phyloP scores from a whole-genome alignment of 768 basidiomycete species.

The Asterophora parasitica region DNA sequence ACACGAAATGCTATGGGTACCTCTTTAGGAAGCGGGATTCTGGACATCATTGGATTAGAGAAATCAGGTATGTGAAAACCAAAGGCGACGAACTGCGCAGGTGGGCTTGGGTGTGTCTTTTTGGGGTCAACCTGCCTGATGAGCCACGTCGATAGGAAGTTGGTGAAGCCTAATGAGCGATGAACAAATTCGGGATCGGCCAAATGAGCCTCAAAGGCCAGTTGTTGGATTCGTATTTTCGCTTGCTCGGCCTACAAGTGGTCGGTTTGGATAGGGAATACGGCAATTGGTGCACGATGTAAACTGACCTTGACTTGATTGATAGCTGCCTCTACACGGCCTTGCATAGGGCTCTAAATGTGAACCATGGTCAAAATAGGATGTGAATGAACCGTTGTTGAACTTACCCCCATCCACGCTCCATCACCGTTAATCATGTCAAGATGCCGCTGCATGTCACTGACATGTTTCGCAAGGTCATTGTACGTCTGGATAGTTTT shows the following conservation, averaged over 20 bases:
- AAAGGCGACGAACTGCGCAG: slow-evolving; percentile 51
- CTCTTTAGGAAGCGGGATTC: slow-evolving; percentile 80
- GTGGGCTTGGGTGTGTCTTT: slow-evolving; percentile 66
- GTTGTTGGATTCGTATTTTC: slow-evolving; percentile 65
- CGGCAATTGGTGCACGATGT: background rate
- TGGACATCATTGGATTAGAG: slow-evolving; percentile 26
- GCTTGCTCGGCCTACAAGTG: slow-evolving; percentile 54
- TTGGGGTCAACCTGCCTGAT: slow-evolving; percentile 85
- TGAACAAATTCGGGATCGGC: slow-evolving; percentile 82
- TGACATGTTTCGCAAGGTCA: slow-evolving; percentile 67
- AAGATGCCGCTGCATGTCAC: slow-evolving; percentile 72
- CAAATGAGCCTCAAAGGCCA: slow-evolving; percentile 82
- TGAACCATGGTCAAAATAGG: background rate
- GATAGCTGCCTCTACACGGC: slow-evolving; percentile 73
- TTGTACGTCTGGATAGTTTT: slow-evolving; percentile 75
- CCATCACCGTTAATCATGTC: slow-evolving; percentile 72
- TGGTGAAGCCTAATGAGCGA: slow-evolving; percentile 77
- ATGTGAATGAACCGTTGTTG: background rate
- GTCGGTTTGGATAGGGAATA: background rate
- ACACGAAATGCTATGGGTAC: slow-evolving; percentile 82
- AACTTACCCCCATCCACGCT: slow-evolving; percentile 77
- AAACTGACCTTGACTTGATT: slow-evolving; percentile 65
- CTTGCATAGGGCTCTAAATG: slow-evolving; percentile 61
- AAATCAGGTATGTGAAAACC: background rate
- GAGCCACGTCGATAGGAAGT: slow-evolving; percentile 91